Base-by-base conservation (phyloP, 2,329 filamentous ascomycete genomes). In the Cladosporium austrohemisphaericum region DNA sequence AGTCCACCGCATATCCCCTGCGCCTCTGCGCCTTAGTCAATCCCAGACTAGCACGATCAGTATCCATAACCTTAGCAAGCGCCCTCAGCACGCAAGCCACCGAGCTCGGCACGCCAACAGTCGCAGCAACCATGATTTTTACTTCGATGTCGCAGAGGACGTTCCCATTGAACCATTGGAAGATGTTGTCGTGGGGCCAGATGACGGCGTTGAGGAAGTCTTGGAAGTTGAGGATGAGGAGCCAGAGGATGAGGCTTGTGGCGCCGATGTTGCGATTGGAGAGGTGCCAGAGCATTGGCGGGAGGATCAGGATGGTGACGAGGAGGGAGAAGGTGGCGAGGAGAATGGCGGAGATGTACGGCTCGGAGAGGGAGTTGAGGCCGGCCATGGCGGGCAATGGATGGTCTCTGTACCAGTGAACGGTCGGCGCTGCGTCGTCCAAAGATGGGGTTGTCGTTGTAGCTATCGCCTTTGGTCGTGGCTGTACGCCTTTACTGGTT, bases 111-210 rank as follows among this genome's bases (percentile, higher is more conserved):
- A 80, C 64, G 1, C 75, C 79, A 1, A 80, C 71, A 14, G 71
- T 71, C 7, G 72, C 67, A 3, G 76, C 79, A 19, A 78, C 69
- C 51, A 77, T 72, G 26, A 86, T 59, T 53, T 83, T 81, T 47
- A 76, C 71, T 56, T 85, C 74, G 41, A 87, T 68, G 62, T 88
- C 84, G 65, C 84, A 88, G 51, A 84, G 76, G 2, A 74, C 76
- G 4, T 63, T 60, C 4, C 84, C 84, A 51, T 75, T 65, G 74
- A 76, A 87, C 76, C 78, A 81, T 5, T 67, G 62, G 0, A 59
- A 29, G 10, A 76, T 58, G 55, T 84, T 69, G 55, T 84, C 79
- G 6, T 71, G 77, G 0, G 77, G 75, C 84, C 84, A 88, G 52
- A 86, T 75, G 41, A 84, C 62, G 1, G 81, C 71, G 59, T 87